Evolutionary conservation across 164 flowering plant species (phyloP).

Genomic region (Stephania cephalantha): DNA sequence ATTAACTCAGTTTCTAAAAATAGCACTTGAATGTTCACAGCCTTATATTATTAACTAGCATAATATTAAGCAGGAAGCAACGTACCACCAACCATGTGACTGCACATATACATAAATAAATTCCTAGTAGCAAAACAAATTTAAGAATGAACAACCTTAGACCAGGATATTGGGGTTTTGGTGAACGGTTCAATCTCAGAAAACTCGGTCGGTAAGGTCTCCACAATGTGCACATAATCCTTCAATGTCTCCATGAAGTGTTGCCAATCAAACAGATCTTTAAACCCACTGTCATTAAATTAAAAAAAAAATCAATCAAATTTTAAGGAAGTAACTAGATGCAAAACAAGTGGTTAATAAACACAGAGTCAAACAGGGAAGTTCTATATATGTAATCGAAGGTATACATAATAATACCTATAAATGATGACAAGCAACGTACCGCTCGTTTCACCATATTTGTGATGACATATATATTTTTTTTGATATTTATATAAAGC

Average conservation of each 20-base stretch:
- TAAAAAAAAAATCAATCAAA: background rate
- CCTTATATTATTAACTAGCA: background rate
- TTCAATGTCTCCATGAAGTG: constrained; percentile 85
- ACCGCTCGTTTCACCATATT: background rate
- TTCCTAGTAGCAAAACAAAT: background rate
- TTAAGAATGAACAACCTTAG: constrained; percentile 52
- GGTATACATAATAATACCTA: background rate
- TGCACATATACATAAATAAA: background rate
- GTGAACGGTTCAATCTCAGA: constrained; percentile 60
- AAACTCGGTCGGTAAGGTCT: constrained; percentile 60
- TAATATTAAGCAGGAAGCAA: background rate
- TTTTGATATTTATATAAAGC: background rate
- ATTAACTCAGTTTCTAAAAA: background rate
- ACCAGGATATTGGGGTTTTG: constrained; percentile 97
- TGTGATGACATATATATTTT: background rate
- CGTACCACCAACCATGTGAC: background rate
- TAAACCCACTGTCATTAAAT: constrained; percentile 73
- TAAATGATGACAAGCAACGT: too few species aligned
- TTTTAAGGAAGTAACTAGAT: background rate
- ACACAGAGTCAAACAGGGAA: background rate
- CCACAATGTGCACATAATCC: constrained; percentile 78
- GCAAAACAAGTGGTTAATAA: background rate
- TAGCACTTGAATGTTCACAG: background rate
- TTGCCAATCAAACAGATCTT: constrained; percentile 91
- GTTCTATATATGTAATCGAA: background rate